Conservation (phyloP, 805 yeast genomes). For the Lipomyces japonicus region DNA sequence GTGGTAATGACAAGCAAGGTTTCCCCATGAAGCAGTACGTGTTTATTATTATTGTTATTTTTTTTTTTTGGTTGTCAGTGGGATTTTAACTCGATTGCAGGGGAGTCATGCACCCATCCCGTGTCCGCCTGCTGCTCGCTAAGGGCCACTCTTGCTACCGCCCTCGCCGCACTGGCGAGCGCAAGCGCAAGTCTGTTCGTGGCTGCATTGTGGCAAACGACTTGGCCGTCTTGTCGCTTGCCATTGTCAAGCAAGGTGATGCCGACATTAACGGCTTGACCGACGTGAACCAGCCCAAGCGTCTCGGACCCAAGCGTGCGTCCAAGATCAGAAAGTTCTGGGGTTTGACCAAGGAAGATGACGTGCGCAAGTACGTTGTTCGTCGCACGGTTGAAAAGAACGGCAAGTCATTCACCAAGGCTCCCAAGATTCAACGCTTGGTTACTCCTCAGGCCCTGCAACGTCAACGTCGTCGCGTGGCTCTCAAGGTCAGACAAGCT, state of each 20-base stretch:
- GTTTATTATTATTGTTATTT: background rate
- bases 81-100: slow-evolving; percentile 8
- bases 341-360: slow-evolving; percentile 93
- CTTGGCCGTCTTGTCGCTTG: slow-evolving; percentile 90
- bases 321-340: slow-evolving; percentile 99
- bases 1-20: slow-evolving; percentile 99
- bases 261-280: slow-evolving; percentile 93
- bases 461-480: slow-evolving; percentile 96
- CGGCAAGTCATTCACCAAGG: slow-evolving; percentile 98
- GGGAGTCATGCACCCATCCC: slow-evolving; percentile 99
- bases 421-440: slow-evolving; percentile 99
- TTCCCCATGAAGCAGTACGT: slow-evolving; percentile 98
- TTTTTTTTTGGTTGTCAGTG: background rate
- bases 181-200: slow-evolving; percentile 99
- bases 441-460: slow-evolving; percentile 98
- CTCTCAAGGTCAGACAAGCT: slow-evolving; percentile 93
- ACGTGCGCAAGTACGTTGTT: slow-evolving; percentile 85
- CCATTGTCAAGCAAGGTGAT: slow-evolving; percentile 97
- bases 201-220: slow-evolving; percentile 98
- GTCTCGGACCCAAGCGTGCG: slow-evolving; percentile 99
- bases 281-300: slow-evolving; percentile 91
- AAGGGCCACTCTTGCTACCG: slow-evolving; percentile 98
- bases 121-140: slow-evolving; percentile 92
- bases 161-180: slow-evolving; percentile 99
- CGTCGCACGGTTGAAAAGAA: slow-evolving; percentile 84